Evolutionary conservation across 139 green algal species (phyloP).

Genomic region (Haematococcus lacustris): DNA sequence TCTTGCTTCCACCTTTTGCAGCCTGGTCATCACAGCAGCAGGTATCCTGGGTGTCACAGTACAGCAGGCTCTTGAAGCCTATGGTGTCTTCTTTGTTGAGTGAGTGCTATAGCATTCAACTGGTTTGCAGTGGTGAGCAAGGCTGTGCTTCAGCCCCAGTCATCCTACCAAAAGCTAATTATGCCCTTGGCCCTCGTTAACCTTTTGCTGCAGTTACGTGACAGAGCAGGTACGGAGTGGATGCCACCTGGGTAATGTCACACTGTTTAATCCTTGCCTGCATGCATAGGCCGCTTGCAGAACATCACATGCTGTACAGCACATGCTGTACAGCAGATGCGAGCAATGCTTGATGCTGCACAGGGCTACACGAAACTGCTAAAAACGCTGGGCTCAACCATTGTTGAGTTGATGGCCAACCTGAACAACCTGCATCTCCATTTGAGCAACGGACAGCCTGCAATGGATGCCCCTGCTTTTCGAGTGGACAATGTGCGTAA

Average conservation of each 20-base stretch:
- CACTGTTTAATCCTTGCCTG: too few relatives aligned
- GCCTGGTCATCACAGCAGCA: constrained; percentile 34
- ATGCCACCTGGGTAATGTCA: too few relatives aligned
- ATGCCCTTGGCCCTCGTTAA: too few relatives aligned
- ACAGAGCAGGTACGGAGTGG: too few relatives aligned
- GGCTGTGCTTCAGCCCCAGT: too few relatives aligned
- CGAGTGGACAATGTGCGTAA: constrained; percentile 17
- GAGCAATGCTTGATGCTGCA: too few relatives aligned
- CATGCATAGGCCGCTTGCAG: too few relatives aligned
- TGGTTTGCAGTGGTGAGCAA: background rate
- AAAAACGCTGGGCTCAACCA: constrained; percentile 27
- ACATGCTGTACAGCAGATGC: too few relatives aligned
- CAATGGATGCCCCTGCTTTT: constrained; percentile 33
- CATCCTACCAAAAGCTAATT: too few relatives aligned
- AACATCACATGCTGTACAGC: too few relatives aligned
- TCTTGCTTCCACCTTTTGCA: too few relatives aligned
- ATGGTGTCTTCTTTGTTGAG: constrained; percentile 28
- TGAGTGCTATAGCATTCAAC: background rate
- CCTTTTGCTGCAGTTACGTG: too few relatives aligned
- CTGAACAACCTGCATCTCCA: constrained; percentile 50
- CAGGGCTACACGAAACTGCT: constrained; percentile 43
- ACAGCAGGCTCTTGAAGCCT: constrained; percentile 37
- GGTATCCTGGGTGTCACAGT: constrained; percentile 29
- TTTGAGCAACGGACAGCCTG: constrained; percentile 18
- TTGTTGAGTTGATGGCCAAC: constrained; percentile 38